Conservation (phyloP, 2,329 filamentous ascomycete genomes). For the Alternaria arbusti region DNA sequence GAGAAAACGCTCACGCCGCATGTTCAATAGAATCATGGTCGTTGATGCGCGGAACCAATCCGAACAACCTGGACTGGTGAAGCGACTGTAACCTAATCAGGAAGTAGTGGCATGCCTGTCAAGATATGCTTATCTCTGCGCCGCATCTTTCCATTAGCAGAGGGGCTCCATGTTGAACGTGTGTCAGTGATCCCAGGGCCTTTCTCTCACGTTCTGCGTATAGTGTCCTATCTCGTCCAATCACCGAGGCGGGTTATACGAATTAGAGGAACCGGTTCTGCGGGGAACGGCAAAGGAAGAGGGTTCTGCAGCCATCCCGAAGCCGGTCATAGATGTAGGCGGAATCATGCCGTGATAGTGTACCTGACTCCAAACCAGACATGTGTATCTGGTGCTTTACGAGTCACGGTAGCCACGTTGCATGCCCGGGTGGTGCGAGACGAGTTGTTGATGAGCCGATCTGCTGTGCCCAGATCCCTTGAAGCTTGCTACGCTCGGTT, state of each 20-base stretch:
- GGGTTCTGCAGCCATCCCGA: neutral
- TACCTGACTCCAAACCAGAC: neutral
- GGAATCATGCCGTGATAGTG: neutral
- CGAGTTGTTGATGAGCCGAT: neutral
- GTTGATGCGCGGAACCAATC: neutral
- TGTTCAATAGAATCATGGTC: neutral
- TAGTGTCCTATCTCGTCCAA: neutral
- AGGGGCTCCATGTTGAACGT: neutral
- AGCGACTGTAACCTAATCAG: neutral
- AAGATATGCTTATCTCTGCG: neutral
- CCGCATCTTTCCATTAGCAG: neutral
- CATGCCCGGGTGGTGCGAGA: neutral
- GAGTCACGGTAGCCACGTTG: neutral
- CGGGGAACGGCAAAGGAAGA: neutral
- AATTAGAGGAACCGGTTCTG: neutral
- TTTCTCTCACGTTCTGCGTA: neutral
- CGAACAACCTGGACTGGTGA: neutral
- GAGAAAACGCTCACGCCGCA: neutral
- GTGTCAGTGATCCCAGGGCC: neutral
- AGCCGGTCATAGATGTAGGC: neutral
- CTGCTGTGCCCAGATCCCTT: neutral
- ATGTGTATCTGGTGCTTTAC: neutral
- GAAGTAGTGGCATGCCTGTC: neutral
- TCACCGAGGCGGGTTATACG: neutral
- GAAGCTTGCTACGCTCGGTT: neutral